A percentile compares a stretch with the other conserved stretches of the same genome.
Conservation (phyloP, 2,329 filamentous ascomycete genomes). For the Arthrobotrys musiformis region DNA sequence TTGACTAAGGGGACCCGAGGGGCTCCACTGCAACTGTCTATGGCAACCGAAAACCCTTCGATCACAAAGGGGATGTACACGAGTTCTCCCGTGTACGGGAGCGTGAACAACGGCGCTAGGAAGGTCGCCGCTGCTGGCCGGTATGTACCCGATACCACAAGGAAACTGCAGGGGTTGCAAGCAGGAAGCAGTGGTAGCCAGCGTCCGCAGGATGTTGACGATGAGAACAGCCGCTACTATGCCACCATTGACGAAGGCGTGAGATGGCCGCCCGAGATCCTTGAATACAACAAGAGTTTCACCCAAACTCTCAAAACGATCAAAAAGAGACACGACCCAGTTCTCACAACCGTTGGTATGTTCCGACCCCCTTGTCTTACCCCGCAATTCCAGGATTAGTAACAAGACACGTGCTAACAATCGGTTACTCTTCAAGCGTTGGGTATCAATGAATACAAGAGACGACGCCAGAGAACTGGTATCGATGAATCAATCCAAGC, state of each 20-base stretch:
- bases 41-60: constrained; percentile 90
- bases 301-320: constrained; percentile 89
- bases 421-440: constrained; percentile 71
- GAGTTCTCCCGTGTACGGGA: constrained; percentile 67
- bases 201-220: constrained; percentile 56
- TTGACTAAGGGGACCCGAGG: constrained; percentile 65
- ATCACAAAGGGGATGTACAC: constrained; percentile 83
- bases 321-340: constrained; percentile 94
- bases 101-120: constrained; percentile 65
- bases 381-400: constrained; percentile 6
- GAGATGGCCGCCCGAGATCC: constrained; percentile 92
- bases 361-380: not conserved
- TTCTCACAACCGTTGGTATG: constrained; percentile 86
- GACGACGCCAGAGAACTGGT: constrained; percentile 93
- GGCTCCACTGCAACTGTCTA: constrained; percentile 75
- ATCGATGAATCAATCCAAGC: constrained; percentile 97
- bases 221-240: constrained; percentile 78
- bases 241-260: constrained; percentile 86
- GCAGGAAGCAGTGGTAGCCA: constrained; percentile 34
- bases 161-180: constrained; percentile 58
- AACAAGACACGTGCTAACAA: constrained; percentile 6
- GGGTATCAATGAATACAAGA: constrained; percentile 97
- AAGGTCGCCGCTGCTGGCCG: constrained; percentile 63
- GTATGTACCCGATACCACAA: constrained; percentile 56
- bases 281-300: constrained; percentile 93